Base-by-base conservation (phyloP, 805 yeast species). In the Cyberlindnera nakhonratchasimensis region DNA sequence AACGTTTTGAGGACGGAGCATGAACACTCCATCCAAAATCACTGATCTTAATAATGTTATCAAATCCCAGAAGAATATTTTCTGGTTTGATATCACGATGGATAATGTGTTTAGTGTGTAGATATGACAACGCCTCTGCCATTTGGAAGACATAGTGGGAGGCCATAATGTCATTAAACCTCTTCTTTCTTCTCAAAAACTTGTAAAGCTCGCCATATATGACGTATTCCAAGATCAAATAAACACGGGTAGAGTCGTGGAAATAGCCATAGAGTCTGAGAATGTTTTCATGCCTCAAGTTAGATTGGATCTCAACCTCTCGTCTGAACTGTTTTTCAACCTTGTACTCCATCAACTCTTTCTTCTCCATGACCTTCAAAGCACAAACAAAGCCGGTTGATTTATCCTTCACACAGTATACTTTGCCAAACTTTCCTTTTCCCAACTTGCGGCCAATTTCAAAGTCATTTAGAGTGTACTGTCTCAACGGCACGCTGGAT, bases 51-150 rank as follows among this genome's bases (percentile, higher is more conserved):
- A 91, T 72, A 19, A 75, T 76, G 49, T 89, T 86, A 57, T 86
- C 79, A 46, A 80, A 74, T 6, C 88, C 87, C 10, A 91, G 67
- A 32, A 91, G 65, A 37, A 91, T 85, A 55, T 91, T 91, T 59
- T 93, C 98, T 0, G 98, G 98, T 62, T 91, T 91, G 50, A 91
- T 78, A 59, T 91, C 99, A 46, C 98, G 73, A 58, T 91, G 99
- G 21, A 91, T 85, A 33, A 93, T 80, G 50, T 82, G 79, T 54
- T 82, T 86, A 26, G 74, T 66, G 62, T 91, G 98, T 50, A 93
- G 67, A 57, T 89, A 86, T 9, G 70, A 63, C 35, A 91, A 72
- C 0, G 96, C 96, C 30, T 74, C 72, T 0, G 96, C 83, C 63
- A 89, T 84, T 60, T 93, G 98, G 49, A 69, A 80, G 6, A 88